Evolutionary conservation across 2,329 filamentous ascomycete genomes (phyloP), one percentile per base, ranked within the genome.

Genomic region (Calonectria pseudoturangicola): DNA sequence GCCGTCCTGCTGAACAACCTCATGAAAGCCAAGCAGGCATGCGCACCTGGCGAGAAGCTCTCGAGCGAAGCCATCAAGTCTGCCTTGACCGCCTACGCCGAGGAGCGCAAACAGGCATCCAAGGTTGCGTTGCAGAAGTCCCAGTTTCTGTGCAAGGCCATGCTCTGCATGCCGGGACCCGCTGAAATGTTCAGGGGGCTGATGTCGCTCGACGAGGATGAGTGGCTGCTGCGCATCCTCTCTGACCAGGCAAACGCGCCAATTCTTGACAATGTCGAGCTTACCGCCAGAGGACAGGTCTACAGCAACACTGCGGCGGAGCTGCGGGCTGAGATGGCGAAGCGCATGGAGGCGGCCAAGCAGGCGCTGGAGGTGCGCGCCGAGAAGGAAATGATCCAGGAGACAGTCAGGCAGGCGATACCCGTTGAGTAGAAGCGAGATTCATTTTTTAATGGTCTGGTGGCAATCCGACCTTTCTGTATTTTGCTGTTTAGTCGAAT

Each of bases 91-190:
- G n/a, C 33, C 33, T 58, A 58, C 54, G 6, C 54, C 6, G 54
- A 58, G 54, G 54, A 58, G 54, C 54, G 54, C 33, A 25, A 5
- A 7, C 39, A 58, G 12, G 54, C 54, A 41, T 58, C 54, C 54
- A 58, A 3, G 54, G 41, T 58, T 58, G 54, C 54, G 33, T 10
- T 58, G 54, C 54, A 58, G 6, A 58, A 58, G 54, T 39, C 54
- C 54, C 54, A 58, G n/a, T 58, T 58, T 18, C 54, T 58, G 54
- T 58, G 54, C 54, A 58, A 58, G 54, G 54, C 54, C 54, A 58
- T 58, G 54, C 54, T 58, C 33, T 41, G 54, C 54, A 18, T 58
- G 33, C 54, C 54, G n/a, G 54, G 54, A 41, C 54, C 54, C 30
- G 18, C 54, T 15, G 8, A 58, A 58, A 58, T 58, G 54, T 58